These are phyloP conservation scores for Rhodofomes roseus DNA, from an alignment of 1,284 basidiomycete species.

Conservation along the genomic window DNA sequence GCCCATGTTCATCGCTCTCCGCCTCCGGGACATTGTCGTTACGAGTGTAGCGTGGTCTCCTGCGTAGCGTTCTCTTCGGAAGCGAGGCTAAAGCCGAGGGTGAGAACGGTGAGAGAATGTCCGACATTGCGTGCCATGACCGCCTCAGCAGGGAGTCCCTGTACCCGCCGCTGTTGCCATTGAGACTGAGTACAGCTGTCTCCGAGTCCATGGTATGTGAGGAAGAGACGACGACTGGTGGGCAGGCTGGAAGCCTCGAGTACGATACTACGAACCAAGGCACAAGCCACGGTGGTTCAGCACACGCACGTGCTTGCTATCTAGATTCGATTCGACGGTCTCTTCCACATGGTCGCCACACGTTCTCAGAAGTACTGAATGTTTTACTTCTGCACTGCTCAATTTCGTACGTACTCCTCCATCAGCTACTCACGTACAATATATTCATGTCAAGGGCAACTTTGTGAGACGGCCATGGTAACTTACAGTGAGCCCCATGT, in stretches of 20 bases:
- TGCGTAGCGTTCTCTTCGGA: conserved; percentile 44
- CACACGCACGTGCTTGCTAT: not conserved
- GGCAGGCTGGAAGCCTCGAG: not conserved
- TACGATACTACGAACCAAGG: not conserved
- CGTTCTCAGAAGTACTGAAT: too few relatives aligned
- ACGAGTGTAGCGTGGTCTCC: conserved; percentile 59
- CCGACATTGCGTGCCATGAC: conserved; percentile 58
- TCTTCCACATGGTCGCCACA: too few relatives aligned
- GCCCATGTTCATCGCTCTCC: conserved; percentile 45
- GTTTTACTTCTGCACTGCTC: too few relatives aligned
- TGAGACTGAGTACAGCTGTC: conserved; percentile 4
- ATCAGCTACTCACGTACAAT: too few relatives aligned
- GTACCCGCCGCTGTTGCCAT: conserved; percentile 18
- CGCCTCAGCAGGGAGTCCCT: conserved; percentile 31
- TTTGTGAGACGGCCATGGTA: too few relatives aligned
- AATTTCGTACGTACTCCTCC: too few relatives aligned
- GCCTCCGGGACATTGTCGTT: conserved; percentile 67
- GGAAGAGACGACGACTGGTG: not conserved
- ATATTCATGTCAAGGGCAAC: too few relatives aligned
- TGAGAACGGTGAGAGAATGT: conserved; percentile 67
- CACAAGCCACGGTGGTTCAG: not conserved
- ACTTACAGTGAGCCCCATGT: too few relatives aligned
- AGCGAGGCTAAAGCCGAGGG: conserved; percentile 62
- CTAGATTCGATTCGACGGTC: not conserved
- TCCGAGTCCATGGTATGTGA: conserved; percentile 16